phyloP scores from a whole-genome alignment of 257 asterid genomes.

The Solanum habrochaites region DNA sequence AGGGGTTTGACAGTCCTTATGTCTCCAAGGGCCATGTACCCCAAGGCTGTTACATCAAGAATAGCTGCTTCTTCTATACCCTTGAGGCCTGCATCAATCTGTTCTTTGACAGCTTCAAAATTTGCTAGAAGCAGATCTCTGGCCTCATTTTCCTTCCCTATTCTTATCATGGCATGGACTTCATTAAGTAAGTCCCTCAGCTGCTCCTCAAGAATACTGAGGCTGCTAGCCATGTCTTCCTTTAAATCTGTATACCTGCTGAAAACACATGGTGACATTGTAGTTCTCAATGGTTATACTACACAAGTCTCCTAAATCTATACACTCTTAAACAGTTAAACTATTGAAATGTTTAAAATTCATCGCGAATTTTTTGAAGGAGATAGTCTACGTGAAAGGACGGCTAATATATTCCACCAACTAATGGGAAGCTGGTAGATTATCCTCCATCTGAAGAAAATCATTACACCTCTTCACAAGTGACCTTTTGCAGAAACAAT shows the following conservation, averaged over 20 bases:
- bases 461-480: neutral
- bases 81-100: slow-evolving; percentile 48
- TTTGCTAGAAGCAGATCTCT: slow-evolving; percentile 68
- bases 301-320: neutral
- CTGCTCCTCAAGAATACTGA: slow-evolving; percentile 45
- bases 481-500: neutral
- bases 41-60: slow-evolving; percentile 79
- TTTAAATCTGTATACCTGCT: slow-evolving; percentile 11
- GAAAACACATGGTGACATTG: neutral
- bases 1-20: slow-evolving; percentile 33
- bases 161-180: slow-evolving; percentile 49
- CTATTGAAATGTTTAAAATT: neutral
- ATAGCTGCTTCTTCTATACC: slow-evolving; percentile 81
- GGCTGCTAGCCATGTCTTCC: slow-evolving; percentile 21
- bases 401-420: neutral
- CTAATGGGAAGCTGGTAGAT: neutral
- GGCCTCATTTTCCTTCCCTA: slow-evolving; percentile 68
- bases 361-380: neutral
- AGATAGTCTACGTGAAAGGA: neutral
- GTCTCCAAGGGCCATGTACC: slow-evolving; percentile 73
- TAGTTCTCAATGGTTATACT: neutral
- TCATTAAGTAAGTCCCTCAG: slow-evolving; percentile 58
- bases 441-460: neutral
- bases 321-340: neutral
- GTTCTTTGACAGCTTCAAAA: slow-evolving; percentile 59